Evolutionary conservation across 768 basidiomycete genomes (phyloP).

Genomic region (Brasilioporus rufonigricans): DNA sequence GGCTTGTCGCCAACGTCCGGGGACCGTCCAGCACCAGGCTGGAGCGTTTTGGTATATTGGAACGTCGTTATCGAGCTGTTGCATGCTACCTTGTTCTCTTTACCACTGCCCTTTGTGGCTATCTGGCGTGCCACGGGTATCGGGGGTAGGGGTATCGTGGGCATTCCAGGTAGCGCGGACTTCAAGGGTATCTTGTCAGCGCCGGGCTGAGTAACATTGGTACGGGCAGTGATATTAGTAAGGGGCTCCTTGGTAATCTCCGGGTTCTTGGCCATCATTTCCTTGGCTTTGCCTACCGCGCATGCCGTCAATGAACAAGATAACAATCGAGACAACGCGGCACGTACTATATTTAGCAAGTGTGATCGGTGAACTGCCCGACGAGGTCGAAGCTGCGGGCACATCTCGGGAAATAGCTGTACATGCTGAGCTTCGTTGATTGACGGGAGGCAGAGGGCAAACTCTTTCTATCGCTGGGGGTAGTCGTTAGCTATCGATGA

Average conservation of each 20-base stretch:
- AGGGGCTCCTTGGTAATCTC: conserved; percentile 1
- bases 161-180: neutral
- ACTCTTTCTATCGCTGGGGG: neutral
- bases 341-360: conserved; percentile 5
- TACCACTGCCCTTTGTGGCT: neutral
- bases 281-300: neutral
- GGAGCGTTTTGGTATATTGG: neutral
- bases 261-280: neutral
- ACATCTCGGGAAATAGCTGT: neutral
- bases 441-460: neutral
- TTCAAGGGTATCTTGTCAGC: conserved; percentile 1
- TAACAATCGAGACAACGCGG: neutral
- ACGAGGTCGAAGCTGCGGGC: neutral
- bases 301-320: neutral
- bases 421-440: neutral
- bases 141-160: conserved; percentile 1
- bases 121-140: neutral
- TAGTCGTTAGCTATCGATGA: conserved; percentile 7
- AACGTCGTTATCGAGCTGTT: conserved; percentile 2
- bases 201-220: conserved; percentile 4
- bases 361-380: neutral
- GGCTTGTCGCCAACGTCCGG: neutral
- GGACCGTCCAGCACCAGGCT: conserved; percentile 1
- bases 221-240: neutral
- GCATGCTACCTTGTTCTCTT: conserved; percentile 17